Evolutionary conservation across 495 filamentous ascomycete species (phyloP).

Genomic region (Podospora appendiculata): DNA sequence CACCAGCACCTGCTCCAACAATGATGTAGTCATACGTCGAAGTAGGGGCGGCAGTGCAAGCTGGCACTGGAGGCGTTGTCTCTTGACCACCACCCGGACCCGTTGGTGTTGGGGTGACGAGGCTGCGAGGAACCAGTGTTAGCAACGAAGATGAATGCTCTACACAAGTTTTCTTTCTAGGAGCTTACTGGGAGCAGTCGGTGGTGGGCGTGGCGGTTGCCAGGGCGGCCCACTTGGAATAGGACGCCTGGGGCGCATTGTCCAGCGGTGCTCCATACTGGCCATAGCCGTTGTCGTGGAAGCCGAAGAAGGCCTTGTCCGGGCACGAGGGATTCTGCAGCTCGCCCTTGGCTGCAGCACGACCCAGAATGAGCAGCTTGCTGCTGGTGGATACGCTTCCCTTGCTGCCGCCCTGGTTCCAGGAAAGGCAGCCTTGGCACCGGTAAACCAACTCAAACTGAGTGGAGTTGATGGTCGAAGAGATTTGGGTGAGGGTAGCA

Average conservation of each 20-base stretch:
- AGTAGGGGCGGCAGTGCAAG: slow-evolving; percentile 33
- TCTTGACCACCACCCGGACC: background rate
- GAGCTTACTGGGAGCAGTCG: slow-evolving; percentile 30
- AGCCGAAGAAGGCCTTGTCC: slow-evolving; percentile 23
- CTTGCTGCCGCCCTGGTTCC: slow-evolving; percentile 28
- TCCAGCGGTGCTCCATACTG: slow-evolving; percentile 35
- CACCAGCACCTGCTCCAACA: slow-evolving; percentile 55
- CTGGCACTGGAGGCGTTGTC: slow-evolving; percentile 1
- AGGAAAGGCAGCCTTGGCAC: slow-evolving; percentile 55
- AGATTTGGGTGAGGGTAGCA: slow-evolving; percentile 50
- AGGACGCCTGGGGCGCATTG: slow-evolving; percentile 35
- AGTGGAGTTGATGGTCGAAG: slow-evolving; percentile 43
- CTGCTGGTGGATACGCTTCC: slow-evolving; percentile 17
- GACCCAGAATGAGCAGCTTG: slow-evolving; percentile 18
- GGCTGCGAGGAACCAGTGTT: background rate
- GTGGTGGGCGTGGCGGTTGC: slow-evolving; percentile 27
- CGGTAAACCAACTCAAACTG: slow-evolving; percentile 53
- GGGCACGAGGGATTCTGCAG: slow-evolving; percentile 21
- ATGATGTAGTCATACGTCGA: slow-evolving; percentile 60
- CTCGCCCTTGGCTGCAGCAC: slow-evolving; percentile 16
- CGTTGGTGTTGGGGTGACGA: slow-evolving; percentile 8
- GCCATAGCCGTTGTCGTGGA: slow-evolving; percentile 30
- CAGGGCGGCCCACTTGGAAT: slow-evolving; percentile 40
- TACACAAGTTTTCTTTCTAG: background rate
- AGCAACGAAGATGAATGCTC: background rate